Evolutionary conservation across 805 yeast genomes (phyloP), one percentile per base, ranked within the genome.

Genomic region (Kodamaea restingae): DNA sequence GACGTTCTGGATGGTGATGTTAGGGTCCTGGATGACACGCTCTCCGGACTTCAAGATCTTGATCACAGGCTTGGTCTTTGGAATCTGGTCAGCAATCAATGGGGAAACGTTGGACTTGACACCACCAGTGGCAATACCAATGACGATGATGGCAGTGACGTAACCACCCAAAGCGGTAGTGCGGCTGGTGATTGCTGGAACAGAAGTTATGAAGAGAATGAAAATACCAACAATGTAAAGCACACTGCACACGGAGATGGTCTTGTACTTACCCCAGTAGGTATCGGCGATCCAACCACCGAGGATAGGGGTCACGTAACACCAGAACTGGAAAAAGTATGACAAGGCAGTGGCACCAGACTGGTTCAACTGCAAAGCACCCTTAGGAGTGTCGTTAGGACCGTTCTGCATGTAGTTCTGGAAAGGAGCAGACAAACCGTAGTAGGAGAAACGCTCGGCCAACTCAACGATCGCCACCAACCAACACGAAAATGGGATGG

Each of bases 51-150:
- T 63, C 52, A 63, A 58, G 12, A 61, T 61, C 47, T 55, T 63
- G 43, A 67, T 63, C 24, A 55, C 41, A 15, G 73, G 71, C 45
- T 55, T 56, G 29, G 65, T 63, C 45, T 65, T 65, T 40, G 70
- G 71, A 43, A 67, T 54, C 39, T 57, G 58, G 44, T 53, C 85
- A 34, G 88, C 90, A 56, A 85, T 78, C 56, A 85, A 69, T 14
- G 84, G 83, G 4, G 88, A 76, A 21, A 84, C 78, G 51, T 84
- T 84, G 29, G 88, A 71, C 58, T 85, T 85, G 56, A 85, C 85
- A 50, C 88, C 82, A 54, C 93, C 93, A 22, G 93, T 81, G 29
- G 88, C 91, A 28, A 82, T 50, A 49, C 91, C 91, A 51, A 85
- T 76, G 38, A 78, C 60, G 42, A 78, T 61, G 61, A 79, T 73